Evolutionary conservation across 2,329 filamentous ascomycete genomes (phyloP).

Genomic region (Xylariaceae sp.): DNA sequence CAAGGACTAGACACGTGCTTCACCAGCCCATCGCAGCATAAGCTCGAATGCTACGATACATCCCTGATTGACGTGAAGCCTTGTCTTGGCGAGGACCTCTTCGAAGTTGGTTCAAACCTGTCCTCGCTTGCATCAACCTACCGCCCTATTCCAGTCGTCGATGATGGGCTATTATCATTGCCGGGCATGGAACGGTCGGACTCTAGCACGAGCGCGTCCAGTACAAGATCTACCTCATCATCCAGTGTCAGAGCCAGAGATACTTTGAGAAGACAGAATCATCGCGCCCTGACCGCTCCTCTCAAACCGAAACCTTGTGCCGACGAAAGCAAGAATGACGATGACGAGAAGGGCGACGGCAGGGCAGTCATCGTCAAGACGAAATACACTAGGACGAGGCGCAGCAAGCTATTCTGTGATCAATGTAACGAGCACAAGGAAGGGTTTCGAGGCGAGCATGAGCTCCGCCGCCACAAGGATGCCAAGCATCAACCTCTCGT

Average conservation of each 20-base stretch:
- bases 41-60: slow-evolving; percentile 22
- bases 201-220: slow-evolving; percentile 41
- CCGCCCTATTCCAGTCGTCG: slow-evolving; percentile 29
- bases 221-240: slow-evolving; percentile 43
- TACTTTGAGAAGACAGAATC: slow-evolving; percentile 41
- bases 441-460: slow-evolving; percentile 82
- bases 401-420: slow-evolving; percentile 63
- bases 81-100: slow-evolving; percentile 26
- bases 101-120: slow-evolving; percentile 38
- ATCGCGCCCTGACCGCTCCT: slow-evolving; percentile 35
- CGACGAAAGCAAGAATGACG: slow-evolving; percentile 27
- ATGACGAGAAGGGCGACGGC: slow-evolving; percentile 34
- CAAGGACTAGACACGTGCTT: slow-evolving; percentile 20
- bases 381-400: slow-evolving; percentile 56
- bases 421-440: slow-evolving; percentile 66
- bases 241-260: slow-evolving; percentile 44
- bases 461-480: slow-evolving; percentile 63
- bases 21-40: slow-evolving; percentile 22
- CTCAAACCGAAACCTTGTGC: slow-evolving; percentile 43
- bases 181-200: slow-evolving; percentile 43
- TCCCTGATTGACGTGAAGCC: slow-evolving; percentile 27
- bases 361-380: slow-evolving; percentile 41
- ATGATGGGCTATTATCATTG: slow-evolving; percentile 30
- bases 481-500: slow-evolving; percentile 56
- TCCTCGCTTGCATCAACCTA: slow-evolving; percentile 25